phyloP scores from a whole-genome alignment of 140 eudicot species.

The Flaveria floridana region DNA sequence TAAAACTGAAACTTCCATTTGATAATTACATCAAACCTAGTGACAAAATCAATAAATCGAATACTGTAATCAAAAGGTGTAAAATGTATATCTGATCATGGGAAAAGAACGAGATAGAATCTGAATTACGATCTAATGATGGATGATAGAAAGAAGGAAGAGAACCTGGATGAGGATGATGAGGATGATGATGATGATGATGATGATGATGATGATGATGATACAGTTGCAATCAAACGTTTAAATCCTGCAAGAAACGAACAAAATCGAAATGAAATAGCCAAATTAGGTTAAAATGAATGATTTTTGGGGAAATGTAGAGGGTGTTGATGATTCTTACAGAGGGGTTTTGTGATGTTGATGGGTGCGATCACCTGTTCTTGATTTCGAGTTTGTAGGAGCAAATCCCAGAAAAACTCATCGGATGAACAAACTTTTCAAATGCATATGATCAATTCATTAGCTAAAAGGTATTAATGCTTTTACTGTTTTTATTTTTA shows the following conservation, averaged over 20 bases:
- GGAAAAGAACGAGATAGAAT: not conserved
- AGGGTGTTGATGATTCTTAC: conserved; percentile 26
- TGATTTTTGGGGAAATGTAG: not conserved
- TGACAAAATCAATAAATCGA: no score
- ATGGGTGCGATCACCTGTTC: conserved; percentile 26
- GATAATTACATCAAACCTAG: no score
- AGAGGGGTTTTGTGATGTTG: conserved; percentile 4
- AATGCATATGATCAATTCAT: conserved; percentile 28
- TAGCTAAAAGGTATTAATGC: not conserved
- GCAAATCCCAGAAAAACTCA: conserved; percentile 40
- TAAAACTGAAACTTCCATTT: no score
- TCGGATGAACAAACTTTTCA: conserved; percentile 33
- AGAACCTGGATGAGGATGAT: conserved; percentile 28
- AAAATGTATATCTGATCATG: not conserved
- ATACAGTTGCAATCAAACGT: not conserved
- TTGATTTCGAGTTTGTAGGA: conserved; percentile 33
- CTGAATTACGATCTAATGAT: conserved; percentile 10
- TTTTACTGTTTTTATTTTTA: no score
- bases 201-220: conserved; percentile 20
- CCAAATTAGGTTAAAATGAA: not conserved
- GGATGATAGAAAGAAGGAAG: not conserved
- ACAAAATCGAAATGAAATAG: conserved; percentile 22
- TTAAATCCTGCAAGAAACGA: conserved; percentile 23
- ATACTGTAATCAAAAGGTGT: no score
- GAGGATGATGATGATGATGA: conserved; percentile 12